These are phyloP conservation scores for Gaeumannomyces tritici DNA, from an alignment of 2,329 filamentous ascomycete genomes.

Conservation along the genomic window DNA sequence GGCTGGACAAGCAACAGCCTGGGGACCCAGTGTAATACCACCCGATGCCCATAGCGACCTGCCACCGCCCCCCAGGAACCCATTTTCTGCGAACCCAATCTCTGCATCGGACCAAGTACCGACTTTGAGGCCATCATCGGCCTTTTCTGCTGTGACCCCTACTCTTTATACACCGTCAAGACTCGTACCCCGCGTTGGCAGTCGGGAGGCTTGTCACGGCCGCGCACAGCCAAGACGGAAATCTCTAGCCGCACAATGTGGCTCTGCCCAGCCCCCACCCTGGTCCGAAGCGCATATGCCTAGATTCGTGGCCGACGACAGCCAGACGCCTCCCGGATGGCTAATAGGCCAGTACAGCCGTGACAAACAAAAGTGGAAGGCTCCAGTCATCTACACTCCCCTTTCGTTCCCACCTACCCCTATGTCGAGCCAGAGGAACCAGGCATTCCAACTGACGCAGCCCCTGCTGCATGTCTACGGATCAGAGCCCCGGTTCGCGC, in stretches of 20 bases:
- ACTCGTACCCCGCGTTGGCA: not conserved
- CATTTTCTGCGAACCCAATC: not conserved
- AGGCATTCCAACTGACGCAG: not conserved
- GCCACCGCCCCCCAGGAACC: not conserved
- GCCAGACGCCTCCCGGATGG: not conserved
- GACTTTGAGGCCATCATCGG: not conserved
- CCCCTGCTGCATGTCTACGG: not conserved
- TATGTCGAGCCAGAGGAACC: not conserved
- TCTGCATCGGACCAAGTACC: not conserved
- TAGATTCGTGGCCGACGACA: not conserved
- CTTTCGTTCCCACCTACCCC: not conserved
- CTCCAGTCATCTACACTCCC: not conserved
- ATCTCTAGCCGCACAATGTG: not conserved
- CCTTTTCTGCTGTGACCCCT: too few species aligned
- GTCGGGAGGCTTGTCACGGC: not conserved
- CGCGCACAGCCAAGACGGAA: not conserved
- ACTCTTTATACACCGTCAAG: not conserved
- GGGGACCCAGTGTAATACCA: not conserved
- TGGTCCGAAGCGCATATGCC: too few species aligned
- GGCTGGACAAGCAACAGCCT: not conserved
- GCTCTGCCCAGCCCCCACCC: not conserved
- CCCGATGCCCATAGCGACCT: not conserved
- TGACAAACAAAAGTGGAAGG: not conserved
- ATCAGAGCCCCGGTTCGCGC: not conserved
- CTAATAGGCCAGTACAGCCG: not conserved